A percentile compares a stretch with the other conserved stretches of the same genome.
Conservation (phyloP, 2,329 filamentous ascomycete genomes). For the Aspergillus aculeatus region DNA sequence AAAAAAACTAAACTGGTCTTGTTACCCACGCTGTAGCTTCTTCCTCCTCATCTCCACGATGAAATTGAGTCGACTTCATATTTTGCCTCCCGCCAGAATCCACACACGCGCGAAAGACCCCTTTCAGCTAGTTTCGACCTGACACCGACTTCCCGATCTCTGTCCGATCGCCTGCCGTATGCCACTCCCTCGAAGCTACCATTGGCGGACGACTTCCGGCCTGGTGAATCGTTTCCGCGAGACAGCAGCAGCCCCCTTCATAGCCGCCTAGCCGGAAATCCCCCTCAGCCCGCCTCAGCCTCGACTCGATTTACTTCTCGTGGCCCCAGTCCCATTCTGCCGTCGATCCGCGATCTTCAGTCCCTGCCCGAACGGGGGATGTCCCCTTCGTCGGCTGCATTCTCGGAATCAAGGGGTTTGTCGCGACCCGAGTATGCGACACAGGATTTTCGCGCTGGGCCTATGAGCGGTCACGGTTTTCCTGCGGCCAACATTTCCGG, state of each 20-base stretch:
- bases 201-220: slow-evolving; percentile 26
- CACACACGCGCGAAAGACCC: slow-evolving; percentile 33
- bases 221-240: slow-evolving; percentile 19
- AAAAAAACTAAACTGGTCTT: slow-evolving; percentile 11
- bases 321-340: slow-evolving; percentile 38
- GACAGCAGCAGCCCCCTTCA: slow-evolving; percentile 25
- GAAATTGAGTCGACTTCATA: slow-evolving; percentile 43
- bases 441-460: slow-evolving; percentile 26
- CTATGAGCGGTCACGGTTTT: slow-evolving; percentile 11
- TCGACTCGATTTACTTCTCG: slow-evolving; percentile 27
- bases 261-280: slow-evolving; percentile 13
- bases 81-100: slow-evolving; percentile 27
- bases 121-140: slow-evolving; percentile 30
- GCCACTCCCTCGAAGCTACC: slow-evolving; percentile 21
- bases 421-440: slow-evolving; percentile 27
- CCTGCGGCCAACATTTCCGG: slow-evolving; percentile 17
- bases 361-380: slow-evolving; percentile 31
- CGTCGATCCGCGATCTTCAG: slow-evolving; percentile 38
- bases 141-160: slow-evolving; percentile 29
- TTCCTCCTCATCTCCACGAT: slow-evolving; percentile 42
- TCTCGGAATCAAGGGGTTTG: slow-evolving; percentile 26
- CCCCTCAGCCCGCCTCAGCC: slow-evolving; percentile 10
- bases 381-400: slow-evolving; percentile 23
- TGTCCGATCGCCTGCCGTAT: slow-evolving; percentile 23
- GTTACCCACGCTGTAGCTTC: slow-evolving; percentile 26